phyloP scores from a whole-genome alignment of 1,139 yeast genomes.

The Hansenula lynferdii region DNA sequence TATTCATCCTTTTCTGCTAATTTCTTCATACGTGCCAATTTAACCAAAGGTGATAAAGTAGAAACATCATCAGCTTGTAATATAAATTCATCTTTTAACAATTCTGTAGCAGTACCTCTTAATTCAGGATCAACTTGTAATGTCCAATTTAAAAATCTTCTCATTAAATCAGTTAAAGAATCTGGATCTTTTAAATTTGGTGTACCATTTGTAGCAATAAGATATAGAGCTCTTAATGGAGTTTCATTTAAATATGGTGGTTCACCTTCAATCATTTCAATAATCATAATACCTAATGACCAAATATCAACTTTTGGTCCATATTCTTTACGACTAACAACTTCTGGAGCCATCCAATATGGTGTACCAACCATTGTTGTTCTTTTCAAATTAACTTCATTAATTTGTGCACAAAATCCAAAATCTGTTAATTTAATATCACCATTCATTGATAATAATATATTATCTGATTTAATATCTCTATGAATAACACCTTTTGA shows the following conservation, averaged over 20 bases:
- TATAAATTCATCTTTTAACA: slow-evolving; percentile 70
- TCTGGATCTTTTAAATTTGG: slow-evolving; percentile 91
- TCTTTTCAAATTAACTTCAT: slow-evolving; percentile 78
- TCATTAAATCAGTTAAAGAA: slow-evolving; percentile 60
- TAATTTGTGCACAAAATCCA: slow-evolving; percentile 88
- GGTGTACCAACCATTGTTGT: slow-evolving; percentile 99
- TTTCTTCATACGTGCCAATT: slow-evolving; percentile 80
- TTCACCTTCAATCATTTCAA: slow-evolving; percentile 98
- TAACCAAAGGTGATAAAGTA: slow-evolving; percentile 84
- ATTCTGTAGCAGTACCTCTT: slow-evolving; percentile 76
- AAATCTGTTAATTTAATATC: slow-evolving; percentile 87
- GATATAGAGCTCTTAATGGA: slow-evolving; percentile 80
- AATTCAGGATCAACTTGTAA: slow-evolving; percentile 80
- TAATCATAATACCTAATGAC: slow-evolving; percentile 96
- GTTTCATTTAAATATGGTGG: slow-evolving; percentile 97
- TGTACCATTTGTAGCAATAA: slow-evolving; percentile 95
- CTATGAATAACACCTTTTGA: slow-evolving; percentile 94
- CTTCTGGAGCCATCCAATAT: slow-evolving; percentile 99
- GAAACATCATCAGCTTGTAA: slow-evolving; percentile 60
- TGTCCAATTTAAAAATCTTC: slow-evolving; percentile 71
- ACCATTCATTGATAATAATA: slow-evolving; percentile 75
- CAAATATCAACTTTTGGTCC: slow-evolving; percentile 98
- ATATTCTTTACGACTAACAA: slow-evolving; percentile 87
- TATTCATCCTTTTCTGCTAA: slow-evolving; percentile 40
- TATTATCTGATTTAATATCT: slow-evolving; percentile 93